These are phyloP conservation scores for Chimonanthus salicifolius DNA, from an alignment of 164 flowering plant species.

Conservation along the genomic window DNA sequence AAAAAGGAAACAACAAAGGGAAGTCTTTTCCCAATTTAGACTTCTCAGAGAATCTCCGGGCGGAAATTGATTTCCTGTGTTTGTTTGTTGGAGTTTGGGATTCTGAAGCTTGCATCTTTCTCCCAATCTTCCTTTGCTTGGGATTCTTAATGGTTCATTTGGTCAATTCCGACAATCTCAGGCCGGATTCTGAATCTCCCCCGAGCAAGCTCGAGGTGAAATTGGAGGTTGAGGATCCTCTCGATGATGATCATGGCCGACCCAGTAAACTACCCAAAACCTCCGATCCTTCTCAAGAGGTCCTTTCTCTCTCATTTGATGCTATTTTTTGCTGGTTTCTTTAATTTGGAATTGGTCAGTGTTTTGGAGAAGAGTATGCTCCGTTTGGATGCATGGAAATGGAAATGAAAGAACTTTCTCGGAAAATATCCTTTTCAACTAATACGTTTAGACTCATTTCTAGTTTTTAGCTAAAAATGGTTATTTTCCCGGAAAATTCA, in stretches of 20 bases:
- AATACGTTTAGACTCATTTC: not conserved
- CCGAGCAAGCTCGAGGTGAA: constrained; percentile 40
- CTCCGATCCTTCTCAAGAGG: constrained; percentile 32
- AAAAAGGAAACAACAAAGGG: no score
- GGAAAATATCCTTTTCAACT: not conserved
- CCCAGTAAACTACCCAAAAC: constrained; percentile 43
- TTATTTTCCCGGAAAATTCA: no score
- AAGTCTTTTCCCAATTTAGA: no score
- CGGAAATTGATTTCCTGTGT: no score
- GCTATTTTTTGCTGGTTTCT: not conserved
- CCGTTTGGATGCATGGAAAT: not conserved
- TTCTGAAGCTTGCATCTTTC: no score
- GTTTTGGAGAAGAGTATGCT: not conserved
- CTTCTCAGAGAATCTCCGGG: no score
- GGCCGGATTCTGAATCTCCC: constrained; percentile 31
- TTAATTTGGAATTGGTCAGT: not conserved
- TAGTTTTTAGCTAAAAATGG: no score
- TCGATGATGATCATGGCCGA: constrained; percentile 49
- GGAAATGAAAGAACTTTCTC: no score
- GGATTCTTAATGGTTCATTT: constrained; percentile 44
- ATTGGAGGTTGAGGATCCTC: constrained; percentile 48
- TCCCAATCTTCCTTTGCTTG: not conserved
- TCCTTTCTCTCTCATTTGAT: not conserved
- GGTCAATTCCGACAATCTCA: constrained; percentile 39
- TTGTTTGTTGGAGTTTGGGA: no score